Conservation (phyloP, 306 rosid genomes). For the Castanea crenata region DNA sequence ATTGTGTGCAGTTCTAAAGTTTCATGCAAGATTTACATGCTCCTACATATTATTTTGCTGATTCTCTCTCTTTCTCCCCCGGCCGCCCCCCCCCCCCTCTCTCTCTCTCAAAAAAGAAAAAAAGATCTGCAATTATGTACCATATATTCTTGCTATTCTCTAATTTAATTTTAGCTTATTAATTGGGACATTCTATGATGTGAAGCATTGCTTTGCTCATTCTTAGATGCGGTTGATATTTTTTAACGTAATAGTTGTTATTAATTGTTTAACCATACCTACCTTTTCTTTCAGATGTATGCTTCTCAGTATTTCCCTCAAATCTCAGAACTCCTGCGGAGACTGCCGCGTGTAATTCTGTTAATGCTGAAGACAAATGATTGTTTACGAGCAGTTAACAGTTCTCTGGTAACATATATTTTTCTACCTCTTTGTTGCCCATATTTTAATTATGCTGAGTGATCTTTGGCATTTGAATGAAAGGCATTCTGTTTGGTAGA, state of each 20-base stretch:
- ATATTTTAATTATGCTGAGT: conserved; percentile 16
- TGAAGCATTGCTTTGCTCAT: not conserved
- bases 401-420: conserved; percentile 59
- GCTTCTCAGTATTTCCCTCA: conserved; percentile 88
- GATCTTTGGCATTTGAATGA: not conserved
- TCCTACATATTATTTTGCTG: conserved; percentile 7
- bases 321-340: conserved; percentile 89
- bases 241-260: not conserved
- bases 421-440: conserved; percentile 14
- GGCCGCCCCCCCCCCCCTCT: not conserved
- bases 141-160: not conserved
- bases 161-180: not conserved
- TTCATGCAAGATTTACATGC: not conserved
- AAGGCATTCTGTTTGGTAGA: not conserved
- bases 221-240: conserved; percentile 8
- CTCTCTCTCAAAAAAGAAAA: not conserved
- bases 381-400: conserved; percentile 89
- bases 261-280: conserved; percentile 12
- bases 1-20: not conserved
- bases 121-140: not conserved
- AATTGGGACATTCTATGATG: conserved; percentile 4
- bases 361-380: conserved; percentile 98
- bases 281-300: conserved; percentile 65
- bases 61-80: conserved; percentile 12
- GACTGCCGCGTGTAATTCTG: conserved; percentile 88